Conservation (phyloP, 164 flowering plant species). For the grape (Vitis vinifera) region DNA sequence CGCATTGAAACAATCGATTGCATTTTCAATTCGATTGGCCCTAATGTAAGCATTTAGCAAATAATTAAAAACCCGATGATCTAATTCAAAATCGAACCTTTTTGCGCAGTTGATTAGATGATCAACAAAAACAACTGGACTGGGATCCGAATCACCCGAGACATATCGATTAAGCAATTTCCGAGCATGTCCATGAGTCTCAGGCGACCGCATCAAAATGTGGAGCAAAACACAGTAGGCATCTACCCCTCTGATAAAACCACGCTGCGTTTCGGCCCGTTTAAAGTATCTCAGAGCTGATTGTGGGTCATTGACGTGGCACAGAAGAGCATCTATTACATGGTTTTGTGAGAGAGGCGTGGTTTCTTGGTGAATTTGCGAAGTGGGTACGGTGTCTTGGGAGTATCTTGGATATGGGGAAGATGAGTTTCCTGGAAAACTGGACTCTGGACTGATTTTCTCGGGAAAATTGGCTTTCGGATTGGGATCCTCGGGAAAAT, state of each 20-base stretch:
- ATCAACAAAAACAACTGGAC: conserved; percentile 29
- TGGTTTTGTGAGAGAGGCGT: conserved; percentile 13
- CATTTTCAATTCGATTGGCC: conserved; percentile 39
- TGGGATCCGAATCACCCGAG: conserved; percentile 22
- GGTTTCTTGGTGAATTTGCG: too few relatives aligned
- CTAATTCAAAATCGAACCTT: conserved; percentile 33
- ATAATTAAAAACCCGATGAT: conserved; percentile 34
- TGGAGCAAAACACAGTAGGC: conserved; percentile 52
- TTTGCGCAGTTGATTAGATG: conserved; percentile 31
- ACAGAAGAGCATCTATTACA: conserved; percentile 40
- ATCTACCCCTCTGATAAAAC: conserved; percentile 34
- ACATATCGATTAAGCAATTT: conserved; percentile 30
- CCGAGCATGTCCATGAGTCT: conserved; percentile 13
- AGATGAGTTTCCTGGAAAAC: not conserved
- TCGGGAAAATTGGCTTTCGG: not conserved
- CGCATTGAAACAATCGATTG: conserved; percentile 39
- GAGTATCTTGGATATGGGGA: not conserved
- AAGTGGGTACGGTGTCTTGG: not conserved
- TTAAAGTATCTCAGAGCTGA: conserved; percentile 43
- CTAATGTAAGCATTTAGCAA: conserved; percentile 48
- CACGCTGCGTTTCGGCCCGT: conserved; percentile 29
- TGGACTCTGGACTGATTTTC: conserved; percentile 10
- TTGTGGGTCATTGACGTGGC: conserved; percentile 30
- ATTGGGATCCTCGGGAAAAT: conserved; percentile 3
- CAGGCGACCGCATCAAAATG: conserved; percentile 29